Percentiles rank a stretch among this genome's conserved stretches.
Conservation (phyloP, 2,329 filamentous ascomycete genomes). For the Falciphora oryzae region DNA sequence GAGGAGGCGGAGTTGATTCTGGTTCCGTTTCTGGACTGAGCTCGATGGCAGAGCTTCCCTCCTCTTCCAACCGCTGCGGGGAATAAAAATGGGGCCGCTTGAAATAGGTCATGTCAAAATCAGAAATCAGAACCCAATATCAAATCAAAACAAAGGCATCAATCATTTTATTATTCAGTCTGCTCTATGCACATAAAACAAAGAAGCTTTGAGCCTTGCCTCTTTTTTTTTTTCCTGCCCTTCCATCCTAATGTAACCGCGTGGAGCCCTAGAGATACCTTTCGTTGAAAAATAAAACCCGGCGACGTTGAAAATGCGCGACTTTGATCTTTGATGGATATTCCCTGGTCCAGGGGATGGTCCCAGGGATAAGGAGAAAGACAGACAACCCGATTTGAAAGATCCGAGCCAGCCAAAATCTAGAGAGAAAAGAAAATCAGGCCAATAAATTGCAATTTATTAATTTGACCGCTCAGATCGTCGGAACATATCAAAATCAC, state of each 20-base stretch:
- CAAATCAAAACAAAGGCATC: no score
- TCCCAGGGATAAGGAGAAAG: not conserved
- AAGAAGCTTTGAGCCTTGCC: not conserved
- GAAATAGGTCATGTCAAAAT: no score
- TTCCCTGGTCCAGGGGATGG: not conserved
- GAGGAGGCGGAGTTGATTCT: no score
- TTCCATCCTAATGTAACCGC: not conserved
- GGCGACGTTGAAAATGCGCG: not conserved
- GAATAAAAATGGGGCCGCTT: not conserved
- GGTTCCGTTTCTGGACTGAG: not conserved
- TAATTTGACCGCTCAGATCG: no score
- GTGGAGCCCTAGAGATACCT: not conserved
- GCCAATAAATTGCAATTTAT: no score
- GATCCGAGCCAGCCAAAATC: no score
- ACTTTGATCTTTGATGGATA: no score
- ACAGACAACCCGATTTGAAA: no score
- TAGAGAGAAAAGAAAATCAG: no score
- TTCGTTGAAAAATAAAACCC: not conserved
- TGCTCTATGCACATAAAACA: not conserved
- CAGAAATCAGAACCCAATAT: no score
- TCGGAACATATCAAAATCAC: slow-evolving; percentile 19
- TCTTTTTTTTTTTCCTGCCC: not conserved
- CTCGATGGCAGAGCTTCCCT: not conserved
- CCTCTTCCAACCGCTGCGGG: not conserved
- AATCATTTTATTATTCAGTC: not conserved